Evolutionary conservation across 2,329 filamentous ascomycete genomes (phyloP), one percentile per base, ranked within the genome.

Genomic region (Penicillium sp.): DNA sequence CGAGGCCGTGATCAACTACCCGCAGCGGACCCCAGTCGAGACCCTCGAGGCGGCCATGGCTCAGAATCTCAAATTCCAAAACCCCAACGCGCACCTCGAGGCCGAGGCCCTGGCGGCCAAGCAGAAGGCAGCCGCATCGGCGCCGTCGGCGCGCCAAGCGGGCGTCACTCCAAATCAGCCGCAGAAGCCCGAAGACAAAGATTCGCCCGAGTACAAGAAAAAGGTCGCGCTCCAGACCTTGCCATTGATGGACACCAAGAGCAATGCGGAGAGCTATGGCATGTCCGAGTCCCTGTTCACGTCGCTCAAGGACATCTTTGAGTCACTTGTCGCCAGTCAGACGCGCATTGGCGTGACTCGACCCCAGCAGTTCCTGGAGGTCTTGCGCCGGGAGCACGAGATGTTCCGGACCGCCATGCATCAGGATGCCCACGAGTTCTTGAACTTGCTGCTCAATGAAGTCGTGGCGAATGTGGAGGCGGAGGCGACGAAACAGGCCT

Each of bases 371-470:
- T 96, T 98, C 55, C 76, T 98, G 33, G 91, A 98, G 64, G 90
- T 96, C 26, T 83, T 98, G 63, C 88, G 90, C 64, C 82, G 87
- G 53, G 89, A 97, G 60, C 95, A 98, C 66, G 93, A 98, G 68
- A 90, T 95, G 85, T 98, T 98, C 63, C 84, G 90, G 49, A 91
- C 90, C 35, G 88, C 90, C 4, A 95, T 96, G 88, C 93, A 98
- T 68, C 93, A 98, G 66, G 93, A 98, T 66, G 93, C 93, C 1
- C 93, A 98, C 68, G 93, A 98, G 65, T 98, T 98, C 58, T 82
- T 97, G 59, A 95, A 95, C 50, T 75, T 97, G 29, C 78, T 98
- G 2, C 76, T 98, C n/a, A 98, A 98, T 67, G 87, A 95, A 65
- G 88, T 98, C 32, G 91, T 98, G 45, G 82, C 90, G 41, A 95